Conservation (phyloP, 345 rosid species). For the Aquilaria malaccensis region DNA sequence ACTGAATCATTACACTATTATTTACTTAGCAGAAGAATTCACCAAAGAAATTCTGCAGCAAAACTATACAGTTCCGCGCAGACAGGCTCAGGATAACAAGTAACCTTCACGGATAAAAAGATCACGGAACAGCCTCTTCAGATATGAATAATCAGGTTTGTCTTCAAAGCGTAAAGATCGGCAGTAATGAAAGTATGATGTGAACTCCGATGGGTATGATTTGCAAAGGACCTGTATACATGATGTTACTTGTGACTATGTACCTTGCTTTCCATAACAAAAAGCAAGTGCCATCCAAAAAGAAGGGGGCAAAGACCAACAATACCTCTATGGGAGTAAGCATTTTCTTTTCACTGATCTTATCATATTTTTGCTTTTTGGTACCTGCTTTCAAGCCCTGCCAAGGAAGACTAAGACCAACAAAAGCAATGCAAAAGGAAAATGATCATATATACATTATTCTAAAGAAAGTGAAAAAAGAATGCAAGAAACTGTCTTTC, state of each 20-base stretch:
- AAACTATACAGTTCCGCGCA: not conserved
- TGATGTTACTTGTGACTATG: not conserved
- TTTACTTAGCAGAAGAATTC: not conserved
- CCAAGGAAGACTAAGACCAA: constrained; percentile 82
- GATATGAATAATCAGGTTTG: constrained; percentile 93
- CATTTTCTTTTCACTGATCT: constrained; percentile 94
- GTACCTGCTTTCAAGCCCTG: constrained; percentile 95
- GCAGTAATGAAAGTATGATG: constrained; percentile 91
- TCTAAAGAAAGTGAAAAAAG: not conserved
- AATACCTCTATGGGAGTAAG: constrained; percentile 84
- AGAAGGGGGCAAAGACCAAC: constrained; percentile 2
- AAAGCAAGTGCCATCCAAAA: not conserved
- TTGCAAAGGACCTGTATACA: constrained; percentile 74
- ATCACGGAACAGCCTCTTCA: constrained; percentile 90
- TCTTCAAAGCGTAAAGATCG: constrained; percentile 94
- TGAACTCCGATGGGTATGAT: constrained; percentile 79
- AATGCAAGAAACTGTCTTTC: constrained; percentile 7
- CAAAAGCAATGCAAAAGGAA: constrained; percentile 11
- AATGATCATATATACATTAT: not conserved
- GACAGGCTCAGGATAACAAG: not conserved
- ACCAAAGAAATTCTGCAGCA: not conserved
- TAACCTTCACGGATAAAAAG: constrained; percentile 90
- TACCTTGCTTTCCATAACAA: not conserved
- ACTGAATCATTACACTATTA: constrained; percentile 9
- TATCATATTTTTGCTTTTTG: constrained; percentile 97